Evolutionary conservation across 202 grass and related monocot species (phyloP).

Genomic region (Schoenoplectus tabernaemontani): DNA sequence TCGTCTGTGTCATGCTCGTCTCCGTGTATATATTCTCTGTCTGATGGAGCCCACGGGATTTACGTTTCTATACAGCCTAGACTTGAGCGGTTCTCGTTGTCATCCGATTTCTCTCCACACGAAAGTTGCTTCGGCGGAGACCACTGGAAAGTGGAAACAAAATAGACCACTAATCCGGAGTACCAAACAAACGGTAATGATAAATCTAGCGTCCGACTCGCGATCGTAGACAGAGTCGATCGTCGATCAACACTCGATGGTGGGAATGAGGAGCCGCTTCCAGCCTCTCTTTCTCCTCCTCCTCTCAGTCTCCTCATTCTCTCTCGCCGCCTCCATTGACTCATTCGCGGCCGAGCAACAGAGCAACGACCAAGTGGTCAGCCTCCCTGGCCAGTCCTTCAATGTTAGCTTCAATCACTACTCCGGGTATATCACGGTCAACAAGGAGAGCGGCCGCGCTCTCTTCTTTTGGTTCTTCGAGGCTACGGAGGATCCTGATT

Average conservation of each 20-base stretch:
- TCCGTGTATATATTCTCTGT: background rate
- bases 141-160: background rate
- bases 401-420: slow-evolving; percentile 78
- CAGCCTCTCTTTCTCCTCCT: background rate
- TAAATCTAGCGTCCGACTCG: background rate
- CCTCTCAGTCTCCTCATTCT: background rate
- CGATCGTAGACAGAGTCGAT: background rate
- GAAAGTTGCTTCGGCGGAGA: background rate
- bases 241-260: background rate
- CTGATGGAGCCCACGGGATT: background rate
- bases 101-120: background rate
- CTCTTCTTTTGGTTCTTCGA: slow-evolving; percentile 99
- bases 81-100: background rate
- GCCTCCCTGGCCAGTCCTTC: slow-evolving; percentile 63
- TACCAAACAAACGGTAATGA: background rate
- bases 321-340: background rate
- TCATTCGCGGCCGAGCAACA: slow-evolving; percentile 28
- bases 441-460: slow-evolving; percentile 52
- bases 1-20: background rate
- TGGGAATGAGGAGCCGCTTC: slow-evolving; percentile 20
- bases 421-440: slow-evolving; percentile 78
- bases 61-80: background rate
- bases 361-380: slow-evolving; percentile 45
- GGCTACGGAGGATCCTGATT: slow-evolving; percentile 46
- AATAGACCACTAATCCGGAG: background rate